A percentile compares a stretch with the other conserved stretches of the same genome.
These are phyloP conservation scores for Polyporus arcularius DNA, from an alignment of 768 basidiomycete genomes.

Conservation along the genomic window DNA sequence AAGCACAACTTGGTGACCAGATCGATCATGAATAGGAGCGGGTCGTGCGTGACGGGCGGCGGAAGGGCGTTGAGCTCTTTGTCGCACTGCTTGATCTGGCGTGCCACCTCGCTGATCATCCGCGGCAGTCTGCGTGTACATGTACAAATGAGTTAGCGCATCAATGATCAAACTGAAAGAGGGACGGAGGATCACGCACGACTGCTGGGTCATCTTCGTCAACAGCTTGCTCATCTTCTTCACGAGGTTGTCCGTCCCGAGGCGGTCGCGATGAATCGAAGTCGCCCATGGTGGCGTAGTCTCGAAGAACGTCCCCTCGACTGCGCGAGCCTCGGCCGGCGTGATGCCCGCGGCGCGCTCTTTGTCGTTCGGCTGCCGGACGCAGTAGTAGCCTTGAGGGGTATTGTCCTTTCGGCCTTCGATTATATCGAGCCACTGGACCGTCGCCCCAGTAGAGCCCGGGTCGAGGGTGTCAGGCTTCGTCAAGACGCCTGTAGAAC, in stretches of 20 bases:
- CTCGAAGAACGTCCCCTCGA: constrained; percentile 49
- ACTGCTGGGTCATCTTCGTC: constrained; percentile 27
- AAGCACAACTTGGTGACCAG: constrained; percentile 16
- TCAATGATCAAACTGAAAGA: no score
- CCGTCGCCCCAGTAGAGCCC: constrained; percentile 43
- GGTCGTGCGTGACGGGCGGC: constrained; percentile 17
- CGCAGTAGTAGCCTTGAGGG: constrained; percentile 57
- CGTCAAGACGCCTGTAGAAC: constrained; percentile 58
- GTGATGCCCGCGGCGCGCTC: constrained; percentile 45
- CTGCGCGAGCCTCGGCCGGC: constrained; percentile 38
- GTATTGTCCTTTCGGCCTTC: constrained; percentile 49
- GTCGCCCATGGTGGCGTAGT: constrained; percentile 52
- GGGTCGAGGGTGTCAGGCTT: constrained; percentile 60
- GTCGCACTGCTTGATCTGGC: constrained; percentile 11
- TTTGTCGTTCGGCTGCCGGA: constrained; percentile 63
- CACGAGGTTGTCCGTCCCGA: constrained; percentile 59
- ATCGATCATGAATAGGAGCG: constrained; percentile 18
- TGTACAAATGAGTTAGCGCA: neutral
- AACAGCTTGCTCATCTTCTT: constrained; percentile 52
- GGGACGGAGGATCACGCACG: neutral
- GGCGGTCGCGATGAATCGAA: constrained; percentile 44
- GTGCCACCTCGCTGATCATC: constrained; percentile 9
- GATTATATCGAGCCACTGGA: constrained; percentile 53
- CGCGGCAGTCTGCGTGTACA: constrained; percentile 10
- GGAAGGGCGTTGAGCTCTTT: constrained; percentile 14